These are phyloP conservation scores for Aechmea fasciata DNA, from an alignment of 176 grass and related monocot species.

Conservation along the genomic window DNA sequence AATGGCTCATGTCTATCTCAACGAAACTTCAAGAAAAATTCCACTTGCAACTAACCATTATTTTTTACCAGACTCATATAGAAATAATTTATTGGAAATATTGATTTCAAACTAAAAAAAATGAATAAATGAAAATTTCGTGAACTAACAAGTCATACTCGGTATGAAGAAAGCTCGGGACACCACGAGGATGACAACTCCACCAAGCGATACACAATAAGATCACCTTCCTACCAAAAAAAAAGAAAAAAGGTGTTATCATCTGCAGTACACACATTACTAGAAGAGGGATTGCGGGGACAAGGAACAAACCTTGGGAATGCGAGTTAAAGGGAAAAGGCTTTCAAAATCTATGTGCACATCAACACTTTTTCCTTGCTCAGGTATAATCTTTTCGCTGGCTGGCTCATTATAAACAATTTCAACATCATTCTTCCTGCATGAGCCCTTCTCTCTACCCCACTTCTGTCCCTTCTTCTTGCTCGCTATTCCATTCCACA, in stretches of 20 bases:
- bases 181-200: constrained; percentile 80
- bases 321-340: constrained; percentile 53
- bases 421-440: constrained; percentile 20
- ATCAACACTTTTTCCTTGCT: constrained; percentile 34
- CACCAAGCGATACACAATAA: constrained; percentile 72
- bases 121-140: background rate
- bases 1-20: background rate
- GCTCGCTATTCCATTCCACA: constrained; percentile 74
- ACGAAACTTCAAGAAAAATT: too few relatives aligned
- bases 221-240: constrained; percentile 60
- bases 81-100: background rate
- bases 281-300: background rate
- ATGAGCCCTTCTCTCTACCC: constrained; percentile 33
- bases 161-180: constrained; percentile 72
- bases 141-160: constrained; percentile 35
- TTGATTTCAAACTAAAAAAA: background rate
- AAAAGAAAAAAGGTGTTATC: background rate
- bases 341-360: constrained; percentile 50
- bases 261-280: constrained; percentile 11
- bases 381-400: constrained; percentile 28
- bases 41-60: too few relatives aligned
- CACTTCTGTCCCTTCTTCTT: constrained; percentile 96
- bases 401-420: constrained; percentile 9
- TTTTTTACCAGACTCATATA: background rate
- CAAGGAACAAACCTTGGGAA: constrained; percentile 52